phyloP scores from a whole-genome alignment of 257 asterid genomes.

The Solanum pimpinellifolium region DNA sequence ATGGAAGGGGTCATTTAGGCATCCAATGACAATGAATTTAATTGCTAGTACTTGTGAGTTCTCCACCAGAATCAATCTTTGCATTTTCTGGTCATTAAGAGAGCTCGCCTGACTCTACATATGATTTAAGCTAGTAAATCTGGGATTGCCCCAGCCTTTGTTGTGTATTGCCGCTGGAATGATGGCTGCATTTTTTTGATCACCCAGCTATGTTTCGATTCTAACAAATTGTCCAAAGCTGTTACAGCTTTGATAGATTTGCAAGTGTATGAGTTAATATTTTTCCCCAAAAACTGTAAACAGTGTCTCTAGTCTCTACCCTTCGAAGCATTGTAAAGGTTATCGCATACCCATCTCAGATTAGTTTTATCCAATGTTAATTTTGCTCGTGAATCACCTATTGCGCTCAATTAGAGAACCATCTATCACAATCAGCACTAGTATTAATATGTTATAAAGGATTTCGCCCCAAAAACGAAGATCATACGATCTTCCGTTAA shows the following conservation, averaged over 20 bases:
- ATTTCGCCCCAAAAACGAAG: neutral
- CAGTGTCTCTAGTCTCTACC: neutral
- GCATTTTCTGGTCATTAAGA: neutral
- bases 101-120: neutral
- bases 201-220: neutral
- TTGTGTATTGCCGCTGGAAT: neutral
- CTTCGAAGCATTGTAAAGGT: neutral
- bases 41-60: neutral
- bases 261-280: neutral
- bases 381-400: neutral
- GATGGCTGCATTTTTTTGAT: neutral
- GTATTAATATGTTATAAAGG: neutral
- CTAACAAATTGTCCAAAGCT: neutral
- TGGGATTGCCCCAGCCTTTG: neutral
- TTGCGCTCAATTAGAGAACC: neutral
- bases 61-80: neutral
- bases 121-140: neutral
- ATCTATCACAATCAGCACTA: neutral
- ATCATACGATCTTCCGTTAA: neutral
- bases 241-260: neutral
- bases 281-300: neutral
- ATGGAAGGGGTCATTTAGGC: neutral
- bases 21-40: neutral
- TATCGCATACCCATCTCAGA: neutral
- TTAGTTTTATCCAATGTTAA: neutral